Conservation (phyloP, 2,329 filamentous ascomycete species). For the Stemphylium vesicarium region DNA sequence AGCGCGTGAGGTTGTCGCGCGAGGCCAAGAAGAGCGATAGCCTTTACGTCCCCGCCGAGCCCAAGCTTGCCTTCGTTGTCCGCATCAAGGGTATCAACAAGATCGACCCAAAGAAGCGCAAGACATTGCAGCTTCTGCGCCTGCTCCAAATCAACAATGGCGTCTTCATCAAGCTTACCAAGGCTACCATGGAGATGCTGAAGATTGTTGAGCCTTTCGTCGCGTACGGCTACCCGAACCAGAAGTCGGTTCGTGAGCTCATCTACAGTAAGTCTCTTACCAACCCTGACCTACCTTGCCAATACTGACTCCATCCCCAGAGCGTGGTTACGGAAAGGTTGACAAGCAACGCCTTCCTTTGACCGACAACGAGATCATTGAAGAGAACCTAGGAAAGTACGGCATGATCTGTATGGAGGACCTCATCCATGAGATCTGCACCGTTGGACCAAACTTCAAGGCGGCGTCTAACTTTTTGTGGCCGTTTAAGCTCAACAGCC, state of each 20-base stretch:
- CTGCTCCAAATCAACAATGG: conserved; percentile 99
- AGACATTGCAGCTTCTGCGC: conserved; percentile 99
- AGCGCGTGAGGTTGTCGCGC: conserved; percentile 93
- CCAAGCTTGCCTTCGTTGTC: conserved; percentile 96
- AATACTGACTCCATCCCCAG: conserved; percentile 24
- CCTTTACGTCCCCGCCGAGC: conserved; percentile 93
- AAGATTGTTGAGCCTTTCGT: conserved; percentile 98
- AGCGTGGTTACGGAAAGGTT: conserved; percentile 95
- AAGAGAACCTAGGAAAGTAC: conserved; percentile 96
- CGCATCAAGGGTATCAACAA: conserved; percentile 99
- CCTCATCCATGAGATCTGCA: conserved; percentile 96
- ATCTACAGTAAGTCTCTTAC: conserved; percentile 90
- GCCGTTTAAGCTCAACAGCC: conserved; percentile 99
- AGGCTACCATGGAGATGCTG: conserved; percentile 96
- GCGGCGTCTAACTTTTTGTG: conserved; percentile 99
- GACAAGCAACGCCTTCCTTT: conserved; percentile 97
- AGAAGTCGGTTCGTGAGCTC: conserved; percentile 98
- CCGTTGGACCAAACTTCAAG: conserved; percentile 97
- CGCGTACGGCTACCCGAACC: conserved; percentile 99
- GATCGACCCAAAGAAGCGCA: conserved; percentile 99
- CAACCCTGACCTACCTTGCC: conserved; percentile 59
- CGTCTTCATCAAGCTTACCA: conserved; percentile 96
- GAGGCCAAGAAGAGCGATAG: conserved; percentile 89
- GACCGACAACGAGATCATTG: conserved; percentile 97
- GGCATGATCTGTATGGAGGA: conserved; percentile 99